Percentiles rank a stretch among this genome's conserved stretches.
Evolutionary conservation across 2,329 filamentous ascomycete species (phyloP).

Genomic region (Botrytis hyacinthi): DNA sequence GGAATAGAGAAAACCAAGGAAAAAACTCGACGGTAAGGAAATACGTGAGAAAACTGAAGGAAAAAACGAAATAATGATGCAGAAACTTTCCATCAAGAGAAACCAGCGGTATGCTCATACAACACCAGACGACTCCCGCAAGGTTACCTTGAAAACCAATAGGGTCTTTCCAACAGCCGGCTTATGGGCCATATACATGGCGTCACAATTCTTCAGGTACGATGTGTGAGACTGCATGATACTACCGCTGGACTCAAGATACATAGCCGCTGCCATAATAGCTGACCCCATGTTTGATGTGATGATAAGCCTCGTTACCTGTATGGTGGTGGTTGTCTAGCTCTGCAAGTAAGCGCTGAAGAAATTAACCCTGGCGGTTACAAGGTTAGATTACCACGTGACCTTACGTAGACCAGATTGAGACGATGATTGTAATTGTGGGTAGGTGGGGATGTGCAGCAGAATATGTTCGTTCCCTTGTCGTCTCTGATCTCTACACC

Average conservation of each 20-base stretch:
- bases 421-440: neutral
- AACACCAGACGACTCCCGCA: slow-evolving; percentile 4
- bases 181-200: slow-evolving; percentile 16
- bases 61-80: slow-evolving; percentile 23
- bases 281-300: slow-evolving; percentile 21
- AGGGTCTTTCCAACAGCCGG: slow-evolving; percentile 17
- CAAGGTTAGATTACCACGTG: slow-evolving; percentile 7
- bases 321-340: slow-evolving; percentile 18
- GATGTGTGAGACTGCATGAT: slow-evolving; percentile 20
- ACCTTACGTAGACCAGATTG: neutral
- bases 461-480: neutral
- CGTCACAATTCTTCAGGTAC: slow-evolving; percentile 17
- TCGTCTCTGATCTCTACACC: neutral
- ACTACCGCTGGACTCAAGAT: slow-evolving; percentile 19
- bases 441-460: neutral
- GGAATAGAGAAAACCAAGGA: slow-evolving; percentile 28
- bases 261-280: slow-evolving; percentile 20
- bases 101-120: slow-evolving; percentile 17
- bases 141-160: slow-evolving; percentile 27
- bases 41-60: slow-evolving; percentile 15
- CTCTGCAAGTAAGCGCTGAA: slow-evolving; percentile 20
- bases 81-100: slow-evolving; percentile 22
- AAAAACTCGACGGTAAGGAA: slow-evolving; percentile 6
- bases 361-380: slow-evolving; percentile 20
- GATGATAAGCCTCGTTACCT: slow-evolving; percentile 20